Base-by-base conservation (phyloP, 2,329 filamentous ascomycete genomes). In the Epicoccum nigrum region DNA sequence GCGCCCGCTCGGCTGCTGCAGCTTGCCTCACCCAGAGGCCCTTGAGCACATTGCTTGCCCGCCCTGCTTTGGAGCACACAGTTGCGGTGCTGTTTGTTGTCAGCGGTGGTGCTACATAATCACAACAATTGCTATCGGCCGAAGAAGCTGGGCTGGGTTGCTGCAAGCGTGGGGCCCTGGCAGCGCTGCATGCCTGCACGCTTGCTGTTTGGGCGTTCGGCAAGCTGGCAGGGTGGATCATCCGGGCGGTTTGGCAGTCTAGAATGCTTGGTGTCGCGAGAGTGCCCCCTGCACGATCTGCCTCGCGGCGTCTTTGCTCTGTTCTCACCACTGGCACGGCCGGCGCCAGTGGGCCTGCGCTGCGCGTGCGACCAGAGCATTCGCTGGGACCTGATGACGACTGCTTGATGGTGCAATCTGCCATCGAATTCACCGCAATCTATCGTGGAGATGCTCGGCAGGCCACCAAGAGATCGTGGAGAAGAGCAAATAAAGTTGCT, bases 371-470 rank as follows among this genome's bases (percentile, higher is more conserved):
- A 30, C 15, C 42, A 45, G 41, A 30, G 35, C 42, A 42, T 20
- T 19, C 33, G 41, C 39, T 43, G 42, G 31, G 25, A 28, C 20
- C 23, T 52, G 39, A 52, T 52, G 49, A 52, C 49, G 49, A 52
- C 33, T 42, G 49, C 32, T 32, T 33, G 38, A 44, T 21, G 32
- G 38, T 47, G 38, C 43, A 21, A 30, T 47, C 44, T 52, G 39
- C 44, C 33, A 25, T 43, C 38, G 46, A 32, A 38, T 38, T 47
- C 38, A 25, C 44, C 38, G 39, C 39, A 46, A 32, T 33, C 33
- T 32, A 52, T 46, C 37, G 42, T 52, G 49, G 49, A 52, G 35
- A 46, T 38, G 49, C 49, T 52, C 49, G 49, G 49, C 42, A 38
- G 8, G 32, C 17, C 21, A 32, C 30, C 37, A 27, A 51, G 42